These are phyloP conservation scores for Fomes fomentarius DNA, from an alignment of 1,284 basidiomycete genomes.

Conservation along the genomic window DNA sequence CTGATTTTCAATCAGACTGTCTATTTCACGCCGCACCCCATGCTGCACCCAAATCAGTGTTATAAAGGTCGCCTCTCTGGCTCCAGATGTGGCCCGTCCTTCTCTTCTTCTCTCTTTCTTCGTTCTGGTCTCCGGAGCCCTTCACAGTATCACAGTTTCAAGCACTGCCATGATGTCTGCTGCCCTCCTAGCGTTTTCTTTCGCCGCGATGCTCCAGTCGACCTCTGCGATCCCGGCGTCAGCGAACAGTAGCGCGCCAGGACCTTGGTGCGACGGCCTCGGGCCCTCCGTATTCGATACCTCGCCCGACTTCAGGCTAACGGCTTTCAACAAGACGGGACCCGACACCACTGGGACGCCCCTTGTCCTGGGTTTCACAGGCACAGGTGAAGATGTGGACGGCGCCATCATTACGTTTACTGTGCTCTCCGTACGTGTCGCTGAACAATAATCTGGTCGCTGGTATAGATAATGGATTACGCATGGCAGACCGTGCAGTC, in stretches of 20 bases:
- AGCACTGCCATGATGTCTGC: background rate
- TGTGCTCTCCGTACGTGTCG: background rate
- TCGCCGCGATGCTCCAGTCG: background rate
- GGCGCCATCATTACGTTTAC: background rate
- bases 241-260: background rate
- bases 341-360: slow-evolving; percentile 15
- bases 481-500: background rate
- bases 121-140: no score
- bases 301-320: slow-evolving; percentile 18
- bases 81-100: no score
- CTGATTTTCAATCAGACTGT: no score
- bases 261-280: slow-evolving; percentile 17
- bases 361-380: slow-evolving; percentile 10
- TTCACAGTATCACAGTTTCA: no score
- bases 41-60: no score
- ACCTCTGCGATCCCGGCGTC: background rate
- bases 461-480: no score
- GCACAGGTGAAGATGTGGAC: background rate
- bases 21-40: no score
- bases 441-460: no score
- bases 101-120: background rate
- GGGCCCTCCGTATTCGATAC: slow-evolving; percentile 17
- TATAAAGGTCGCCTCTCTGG: no score
- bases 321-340: slow-evolving; percentile 14
- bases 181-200: background rate